Evolutionary conservation across 441 rosid species (phyloP).

Genomic region (Gossypium davidsonii): DNA sequence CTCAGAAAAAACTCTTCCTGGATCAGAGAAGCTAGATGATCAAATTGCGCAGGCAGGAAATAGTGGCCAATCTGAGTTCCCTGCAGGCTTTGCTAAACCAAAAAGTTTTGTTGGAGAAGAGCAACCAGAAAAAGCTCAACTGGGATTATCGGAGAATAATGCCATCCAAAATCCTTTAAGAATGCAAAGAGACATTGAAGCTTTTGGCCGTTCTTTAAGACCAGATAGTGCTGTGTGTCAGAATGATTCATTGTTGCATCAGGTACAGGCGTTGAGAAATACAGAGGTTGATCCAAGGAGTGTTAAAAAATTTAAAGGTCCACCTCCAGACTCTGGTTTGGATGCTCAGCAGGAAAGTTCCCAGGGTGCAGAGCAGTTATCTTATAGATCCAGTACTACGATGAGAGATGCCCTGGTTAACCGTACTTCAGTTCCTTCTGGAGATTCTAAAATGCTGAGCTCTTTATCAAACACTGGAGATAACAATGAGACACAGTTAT

Average conservation of each 20-base stretch:
- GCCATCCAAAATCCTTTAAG: conserved; percentile 24
- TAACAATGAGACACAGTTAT: conserved; percentile 23
- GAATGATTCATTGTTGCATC: conserved; percentile 39
- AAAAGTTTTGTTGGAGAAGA: conserved; percentile 27
- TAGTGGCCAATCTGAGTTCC: conserved; percentile 29
- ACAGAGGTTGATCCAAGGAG: conserved; percentile 39
- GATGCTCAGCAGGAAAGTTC: conserved; percentile 27
- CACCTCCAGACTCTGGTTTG: conserved; percentile 21
- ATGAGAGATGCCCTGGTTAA: conserved; percentile 22
- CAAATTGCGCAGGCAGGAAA: conserved; percentile 33
- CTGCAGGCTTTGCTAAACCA: conserved; percentile 20
- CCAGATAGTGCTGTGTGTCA: conserved; percentile 33
- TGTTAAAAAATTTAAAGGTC: conserved; percentile 42
- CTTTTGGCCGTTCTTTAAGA: conserved; percentile 44
- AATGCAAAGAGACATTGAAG: conserved; percentile 43
- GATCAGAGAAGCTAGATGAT: conserved; percentile 31
- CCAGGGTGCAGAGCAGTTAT: conserved; percentile 24
- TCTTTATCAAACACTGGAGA: conserved; percentile 31
- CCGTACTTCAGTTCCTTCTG: conserved; percentile 22
- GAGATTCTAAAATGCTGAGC: conserved; percentile 37
- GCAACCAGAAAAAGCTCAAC: conserved; percentile 27
- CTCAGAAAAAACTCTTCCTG: conserved; percentile 30
- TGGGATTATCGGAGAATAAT: conserved; percentile 22
- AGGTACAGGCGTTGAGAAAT: conserved; percentile 43
- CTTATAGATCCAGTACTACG: conserved; percentile 22